A percentile compares a stretch with the other conserved stretches of the same genome.
phyloP scores from a whole-genome alignment of 108 stramenopile species.

The Skeletonema tropicum region DNA sequence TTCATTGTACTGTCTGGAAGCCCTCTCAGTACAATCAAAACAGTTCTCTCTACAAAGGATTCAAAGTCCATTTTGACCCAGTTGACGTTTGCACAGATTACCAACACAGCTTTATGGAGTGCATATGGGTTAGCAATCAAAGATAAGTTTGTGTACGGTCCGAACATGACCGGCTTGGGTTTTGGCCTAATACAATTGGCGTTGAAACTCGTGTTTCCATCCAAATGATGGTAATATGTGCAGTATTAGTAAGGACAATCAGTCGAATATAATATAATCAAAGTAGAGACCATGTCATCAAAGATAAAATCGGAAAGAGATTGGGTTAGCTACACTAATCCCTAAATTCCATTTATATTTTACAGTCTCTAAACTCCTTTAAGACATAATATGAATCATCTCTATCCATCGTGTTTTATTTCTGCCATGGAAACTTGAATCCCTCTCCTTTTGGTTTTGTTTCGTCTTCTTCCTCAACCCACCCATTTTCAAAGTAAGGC shows the following conservation, averaged over 20 bases:
- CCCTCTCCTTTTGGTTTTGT: conserved; percentile 29
- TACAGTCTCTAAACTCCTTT: neutral
- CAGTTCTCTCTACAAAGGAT: conserved; percentile 42
- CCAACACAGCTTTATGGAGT: conserved; percentile 62
- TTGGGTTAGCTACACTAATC: neutral
- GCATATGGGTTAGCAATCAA: conserved; percentile 54
- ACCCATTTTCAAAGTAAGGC: conserved; percentile 89
- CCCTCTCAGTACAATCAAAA: conserved; percentile 52
- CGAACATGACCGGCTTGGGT: conserved; percentile 34
- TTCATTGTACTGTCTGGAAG: conserved; percentile 54
- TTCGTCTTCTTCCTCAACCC: conserved; percentile 82
- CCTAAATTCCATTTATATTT: neutral
- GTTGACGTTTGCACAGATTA: conserved; percentile 54
- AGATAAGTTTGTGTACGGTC: conserved; percentile 65
- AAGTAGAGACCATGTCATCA: neutral
- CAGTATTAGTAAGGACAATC: no score
- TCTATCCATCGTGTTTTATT: conserved; percentile 6
- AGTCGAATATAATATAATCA: no score
- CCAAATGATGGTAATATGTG: conserved; percentile 8
- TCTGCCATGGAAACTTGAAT: conserved; percentile 54
- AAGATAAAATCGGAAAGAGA: no score
- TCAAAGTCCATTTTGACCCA: conserved; percentile 46
- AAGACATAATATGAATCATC: neutral
- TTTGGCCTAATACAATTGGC: conserved; percentile 43
- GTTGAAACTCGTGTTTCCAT: conserved; percentile 39